phyloP scores from a whole-genome alignment of 2,329 filamentous ascomycete species.

The Didymella segeticola region DNA sequence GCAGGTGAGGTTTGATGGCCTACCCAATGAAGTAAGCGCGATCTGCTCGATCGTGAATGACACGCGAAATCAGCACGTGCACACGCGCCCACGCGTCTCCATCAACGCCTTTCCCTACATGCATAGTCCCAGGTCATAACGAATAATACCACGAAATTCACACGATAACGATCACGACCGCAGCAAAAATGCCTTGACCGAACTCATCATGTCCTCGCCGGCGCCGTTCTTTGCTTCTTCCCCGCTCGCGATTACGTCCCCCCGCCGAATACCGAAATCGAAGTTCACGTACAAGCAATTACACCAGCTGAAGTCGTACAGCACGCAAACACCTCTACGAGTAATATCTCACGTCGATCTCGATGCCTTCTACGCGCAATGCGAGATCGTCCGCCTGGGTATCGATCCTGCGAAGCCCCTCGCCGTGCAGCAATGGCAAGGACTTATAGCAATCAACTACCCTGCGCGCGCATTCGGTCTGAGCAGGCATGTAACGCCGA shows the following conservation, averaged over 20 bases:
- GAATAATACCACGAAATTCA: neutral
- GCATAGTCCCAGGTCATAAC: neutral
- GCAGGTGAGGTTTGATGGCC: neutral
- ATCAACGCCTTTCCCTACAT: neutral
- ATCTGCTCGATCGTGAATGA: constrained; percentile 31
- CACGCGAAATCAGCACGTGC: constrained; percentile 48
- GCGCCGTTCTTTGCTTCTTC: constrained; percentile 57
- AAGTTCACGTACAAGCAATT: constrained; percentile 87
- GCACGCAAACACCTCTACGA: constrained; percentile 77
- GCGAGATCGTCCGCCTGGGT: constrained; percentile 86
- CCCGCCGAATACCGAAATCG: constrained; percentile 59
- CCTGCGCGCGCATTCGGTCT: constrained; percentile 83
- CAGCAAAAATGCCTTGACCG: constrained; percentile 24
- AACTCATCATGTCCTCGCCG: constrained; percentile 55
- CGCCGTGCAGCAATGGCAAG: constrained; percentile 95
- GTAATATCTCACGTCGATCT: constrained; percentile 92
- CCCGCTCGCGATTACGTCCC: constrained; percentile 49
- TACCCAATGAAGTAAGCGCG: constrained; percentile 5
- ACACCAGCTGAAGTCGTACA: constrained; percentile 73
- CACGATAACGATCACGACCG: neutral
- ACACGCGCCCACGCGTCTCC: constrained; percentile 32
- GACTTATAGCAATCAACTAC: constrained; percentile 96
- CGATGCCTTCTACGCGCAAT: constrained; percentile 95
- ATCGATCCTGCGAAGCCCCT: constrained; percentile 78
- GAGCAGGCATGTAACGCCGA: constrained; percentile 76